phyloP scores from a whole-genome alignment of 768 basidiomycete species.

The Mycena latifolia region DNA sequence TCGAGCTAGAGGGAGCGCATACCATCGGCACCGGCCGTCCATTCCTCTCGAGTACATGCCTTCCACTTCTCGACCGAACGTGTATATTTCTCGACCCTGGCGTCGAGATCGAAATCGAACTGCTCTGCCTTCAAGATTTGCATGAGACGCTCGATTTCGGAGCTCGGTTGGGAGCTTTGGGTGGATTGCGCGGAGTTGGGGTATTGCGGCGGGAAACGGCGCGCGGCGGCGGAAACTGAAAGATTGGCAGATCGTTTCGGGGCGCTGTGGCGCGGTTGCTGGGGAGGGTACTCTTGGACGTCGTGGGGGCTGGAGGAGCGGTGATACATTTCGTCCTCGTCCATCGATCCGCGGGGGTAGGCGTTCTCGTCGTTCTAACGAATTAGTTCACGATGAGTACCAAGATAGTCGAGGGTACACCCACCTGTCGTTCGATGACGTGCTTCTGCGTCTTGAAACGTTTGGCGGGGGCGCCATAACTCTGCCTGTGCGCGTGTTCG shows the following conservation, averaged over 20 bases:
- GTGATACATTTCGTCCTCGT: slow-evolving; percentile 19
- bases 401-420: no score
- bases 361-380: slow-evolving; percentile 8
- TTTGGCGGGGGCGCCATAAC: slow-evolving; percentile 16
- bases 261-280: slow-evolving; percentile 9
- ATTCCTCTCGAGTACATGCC: slow-evolving; percentile 63
- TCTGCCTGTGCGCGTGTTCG: slow-evolving; percentile 2
- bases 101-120: slow-evolving; percentile 40
- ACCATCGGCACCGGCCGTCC: slow-evolving; percentile 69
- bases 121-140: slow-evolving; percentile 21
- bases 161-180: no score
- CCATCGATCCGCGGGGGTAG: no score
- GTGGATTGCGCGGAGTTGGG: not conserved
- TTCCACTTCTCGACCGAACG: slow-evolving; percentile 60
- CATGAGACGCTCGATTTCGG: slow-evolving; percentile 13
- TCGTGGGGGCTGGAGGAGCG: slow-evolving; percentile 28
- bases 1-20: slow-evolving; percentile 5
- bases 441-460: slow-evolving; percentile 23
- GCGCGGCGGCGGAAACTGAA: not conserved
- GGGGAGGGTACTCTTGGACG: slow-evolving; percentile 15
- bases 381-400: not conserved
- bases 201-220: slow-evolving; percentile 9
- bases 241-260: not conserved
- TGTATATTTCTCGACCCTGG: slow-evolving; percentile 59
- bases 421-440: not conserved